Percentiles rank a stretch among this genome's conserved stretches.
These are phyloP conservation scores for Aspergillus tamarii DNA, from an alignment of 2,329 filamentous ascomycete species.

Conservation along the genomic window DNA sequence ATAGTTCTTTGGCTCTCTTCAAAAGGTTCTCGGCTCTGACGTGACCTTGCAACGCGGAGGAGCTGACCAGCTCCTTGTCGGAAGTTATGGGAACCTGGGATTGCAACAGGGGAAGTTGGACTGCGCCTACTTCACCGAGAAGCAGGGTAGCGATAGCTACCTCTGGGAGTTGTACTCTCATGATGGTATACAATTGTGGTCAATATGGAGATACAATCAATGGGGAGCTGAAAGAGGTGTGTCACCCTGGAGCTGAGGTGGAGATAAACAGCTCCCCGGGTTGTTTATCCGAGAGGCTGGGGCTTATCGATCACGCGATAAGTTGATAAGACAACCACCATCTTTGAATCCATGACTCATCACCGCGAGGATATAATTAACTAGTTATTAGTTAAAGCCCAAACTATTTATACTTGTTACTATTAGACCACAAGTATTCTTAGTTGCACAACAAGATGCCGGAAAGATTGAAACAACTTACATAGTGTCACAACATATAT, in stretches of 20 bases:
- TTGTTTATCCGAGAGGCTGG: background rate
- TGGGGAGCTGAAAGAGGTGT: background rate
- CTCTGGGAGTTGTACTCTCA: background rate
- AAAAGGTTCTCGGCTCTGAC: conserved; percentile 62
- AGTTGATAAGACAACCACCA: too few relatives aligned
- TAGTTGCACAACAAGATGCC: too few relatives aligned
- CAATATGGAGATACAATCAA: background rate
- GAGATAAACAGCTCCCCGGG: background rate
- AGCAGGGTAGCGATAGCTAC: background rate
- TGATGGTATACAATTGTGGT: background rate
- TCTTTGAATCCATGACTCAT: too few relatives aligned
- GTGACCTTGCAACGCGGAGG: conserved; percentile 41
- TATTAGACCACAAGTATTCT: too few relatives aligned
- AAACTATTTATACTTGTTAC: too few relatives aligned
- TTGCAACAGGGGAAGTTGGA: conserved; percentile 25
- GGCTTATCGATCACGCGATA: background rate
- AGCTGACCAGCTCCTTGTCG: conserved; percentile 50
- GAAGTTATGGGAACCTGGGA: conserved; percentile 21
- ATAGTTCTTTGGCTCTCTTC: conserved; percentile 63
- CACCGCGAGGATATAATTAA: too few relatives aligned
- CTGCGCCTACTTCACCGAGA: conserved; percentile 17
- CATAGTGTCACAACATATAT: too few relatives aligned
- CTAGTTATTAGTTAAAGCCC: too few relatives aligned
- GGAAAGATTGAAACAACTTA: too few relatives aligned
- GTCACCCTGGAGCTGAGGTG: background rate